A percentile compares a stretch with the other conserved stretches of the same genome.
phyloP scores from a whole-genome alignment of 2,329 filamentous ascomycete genomes.

The Leptographium wingfieldii region DNA sequence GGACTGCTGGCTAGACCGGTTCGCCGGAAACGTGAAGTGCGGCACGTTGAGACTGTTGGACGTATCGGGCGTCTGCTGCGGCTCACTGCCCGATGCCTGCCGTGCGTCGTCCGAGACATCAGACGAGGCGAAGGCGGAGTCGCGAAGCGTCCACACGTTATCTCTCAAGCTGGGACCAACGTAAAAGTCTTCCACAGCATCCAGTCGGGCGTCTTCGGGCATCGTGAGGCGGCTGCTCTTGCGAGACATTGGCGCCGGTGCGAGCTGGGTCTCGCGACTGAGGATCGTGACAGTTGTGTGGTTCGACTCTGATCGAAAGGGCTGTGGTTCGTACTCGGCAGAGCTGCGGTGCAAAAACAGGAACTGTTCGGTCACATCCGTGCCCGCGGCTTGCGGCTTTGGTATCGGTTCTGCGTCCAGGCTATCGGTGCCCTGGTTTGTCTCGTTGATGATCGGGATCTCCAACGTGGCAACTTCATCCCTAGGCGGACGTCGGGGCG shows the following conservation, averaged over 20 bases:
- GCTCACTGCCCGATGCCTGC: constrained; percentile 14
- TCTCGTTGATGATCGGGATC: neutral
- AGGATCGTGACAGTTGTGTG: constrained; percentile 38
- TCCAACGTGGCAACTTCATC: neutral
- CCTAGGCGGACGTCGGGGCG: neutral
- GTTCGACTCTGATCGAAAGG: constrained; percentile 24
- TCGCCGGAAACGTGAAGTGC: constrained; percentile 26
- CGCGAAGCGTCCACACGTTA: constrained; percentile 21
- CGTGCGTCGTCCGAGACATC: constrained; percentile 20
- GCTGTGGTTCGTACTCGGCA: constrained; percentile 26
- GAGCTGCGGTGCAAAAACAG: neutral
- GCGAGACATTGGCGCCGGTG: constrained; percentile 4
- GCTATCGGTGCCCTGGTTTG: neutral
- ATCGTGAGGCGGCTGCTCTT: neutral
- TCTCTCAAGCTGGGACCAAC: constrained; percentile 19
- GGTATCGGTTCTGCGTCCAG: neutral
- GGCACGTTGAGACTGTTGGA: constrained; percentile 36
- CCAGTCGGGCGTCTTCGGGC: constrained; percentile 9
- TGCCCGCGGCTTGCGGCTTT: neutral
- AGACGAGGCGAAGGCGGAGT: constrained; percentile 20
- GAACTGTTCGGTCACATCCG: neutral
- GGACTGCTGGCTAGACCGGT: constrained; percentile 42
- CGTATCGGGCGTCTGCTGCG: constrained; percentile 23
- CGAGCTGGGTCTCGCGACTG: constrained; percentile 27
- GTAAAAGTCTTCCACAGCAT: constrained; percentile 21